These are phyloP conservation scores for Rhizoclosmatium globosum DNA, from an alignment of 192 early-diverging fungal genomes.

Conservation along the genomic window DNA sequence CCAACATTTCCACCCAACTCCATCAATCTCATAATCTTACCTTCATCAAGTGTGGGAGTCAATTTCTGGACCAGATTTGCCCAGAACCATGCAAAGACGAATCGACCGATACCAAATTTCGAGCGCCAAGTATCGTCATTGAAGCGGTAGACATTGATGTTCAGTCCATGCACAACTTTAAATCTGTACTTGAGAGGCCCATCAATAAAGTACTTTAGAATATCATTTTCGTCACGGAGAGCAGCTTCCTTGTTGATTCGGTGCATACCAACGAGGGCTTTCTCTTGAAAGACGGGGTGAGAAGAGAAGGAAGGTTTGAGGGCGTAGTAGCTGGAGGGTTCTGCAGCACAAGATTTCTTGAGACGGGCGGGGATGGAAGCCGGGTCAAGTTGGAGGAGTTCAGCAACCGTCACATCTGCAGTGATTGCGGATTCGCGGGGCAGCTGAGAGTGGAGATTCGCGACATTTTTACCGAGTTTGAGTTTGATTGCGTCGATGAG, in stretches of 20 bases:
- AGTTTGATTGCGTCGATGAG: neutral
- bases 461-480: constrained; percentile 5
- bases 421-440: constrained; percentile 1
- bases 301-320: constrained; percentile 1
- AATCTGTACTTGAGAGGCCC: neutral
- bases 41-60: neutral
- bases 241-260: constrained; percentile 4
- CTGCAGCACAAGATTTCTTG: neutral
- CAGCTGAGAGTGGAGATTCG: constrained; percentile 13
- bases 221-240: constrained; percentile 20
- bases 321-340: constrained; percentile 8
- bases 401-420: neutral
- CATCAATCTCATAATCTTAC: neutral
- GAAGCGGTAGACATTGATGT: neutral
- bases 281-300: constrained; percentile 26
- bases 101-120: neutral
- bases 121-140: constrained; percentile 1
- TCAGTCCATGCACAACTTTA: neutral
- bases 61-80: neutral
- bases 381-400: constrained; percentile 14
- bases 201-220: neutral
- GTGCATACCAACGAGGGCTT: constrained; percentile 7
- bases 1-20: too few relatives aligned
- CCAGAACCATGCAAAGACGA: constrained; percentile 25
- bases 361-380: neutral